Conservation (phyloP, 2,329 filamentous ascomycete species). For the Epichloe hybrida region DNA sequence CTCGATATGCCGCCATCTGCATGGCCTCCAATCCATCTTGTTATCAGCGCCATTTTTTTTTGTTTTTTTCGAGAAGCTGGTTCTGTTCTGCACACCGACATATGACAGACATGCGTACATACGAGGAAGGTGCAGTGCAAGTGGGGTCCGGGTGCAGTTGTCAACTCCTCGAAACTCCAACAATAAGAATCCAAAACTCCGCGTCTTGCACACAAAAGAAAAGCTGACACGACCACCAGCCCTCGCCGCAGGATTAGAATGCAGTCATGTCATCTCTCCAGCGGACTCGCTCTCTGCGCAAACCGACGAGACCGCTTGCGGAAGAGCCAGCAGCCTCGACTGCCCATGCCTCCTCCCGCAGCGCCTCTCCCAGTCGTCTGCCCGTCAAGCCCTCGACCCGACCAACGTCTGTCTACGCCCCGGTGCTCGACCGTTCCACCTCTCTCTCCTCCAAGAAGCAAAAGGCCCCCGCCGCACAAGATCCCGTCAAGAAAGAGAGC, state of each 20-base stretch:
- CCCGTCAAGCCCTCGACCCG: constrained; percentile 31
- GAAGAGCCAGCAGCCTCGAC: constrained; percentile 6
- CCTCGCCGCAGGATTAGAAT: too few species aligned
- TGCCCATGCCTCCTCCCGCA: constrained; percentile 16
- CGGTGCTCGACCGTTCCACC: constrained; percentile 10
- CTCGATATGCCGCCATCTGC: too few species aligned
- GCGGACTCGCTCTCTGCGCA: constrained; percentile 27
- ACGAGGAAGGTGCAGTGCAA: too few species aligned
- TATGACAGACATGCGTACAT: too few species aligned
- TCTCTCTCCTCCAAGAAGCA: constrained; percentile 10
- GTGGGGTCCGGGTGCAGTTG: too few species aligned
- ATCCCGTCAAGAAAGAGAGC: constrained; percentile 11
- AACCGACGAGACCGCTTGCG: constrained; percentile 6
- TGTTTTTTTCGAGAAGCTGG: too few species aligned
- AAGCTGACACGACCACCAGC: too few species aligned
- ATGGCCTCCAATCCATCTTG: too few species aligned
- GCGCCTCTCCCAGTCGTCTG: constrained; percentile 35
- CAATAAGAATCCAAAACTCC: not conserved
- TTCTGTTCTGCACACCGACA: too few species aligned
- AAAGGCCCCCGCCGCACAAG: not conserved
- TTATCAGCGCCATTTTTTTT: too few species aligned
- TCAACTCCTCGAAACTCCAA: not conserved
- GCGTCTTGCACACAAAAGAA: not conserved
- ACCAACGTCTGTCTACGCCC: constrained; percentile 13
- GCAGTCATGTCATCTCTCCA: constrained; percentile 7